Evolutionary conservation across 2,329 filamentous ascomycete species (phyloP).

Genomic region (Trichoderma pleuroti): DNA sequence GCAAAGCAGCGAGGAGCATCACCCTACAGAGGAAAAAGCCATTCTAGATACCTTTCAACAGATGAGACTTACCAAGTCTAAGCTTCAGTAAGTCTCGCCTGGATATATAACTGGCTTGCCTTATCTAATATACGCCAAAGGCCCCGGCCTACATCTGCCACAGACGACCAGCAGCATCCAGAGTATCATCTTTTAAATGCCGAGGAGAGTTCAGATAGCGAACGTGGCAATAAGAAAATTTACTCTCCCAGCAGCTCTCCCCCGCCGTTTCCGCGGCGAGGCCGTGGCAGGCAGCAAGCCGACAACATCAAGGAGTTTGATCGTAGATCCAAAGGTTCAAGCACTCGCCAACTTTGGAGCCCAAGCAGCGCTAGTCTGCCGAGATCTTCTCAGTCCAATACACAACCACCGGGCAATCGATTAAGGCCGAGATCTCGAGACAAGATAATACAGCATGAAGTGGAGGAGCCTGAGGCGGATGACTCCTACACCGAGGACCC

Average conservation of each 20-base stretch:
- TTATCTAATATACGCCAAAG: background rate
- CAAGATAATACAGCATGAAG: background rate
- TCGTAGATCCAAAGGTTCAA: background rate
- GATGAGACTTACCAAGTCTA: slow-evolving; percentile 8
- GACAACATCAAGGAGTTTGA: background rate
- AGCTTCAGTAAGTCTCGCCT: slow-evolving; percentile 4
- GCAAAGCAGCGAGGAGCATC: slow-evolving; percentile 19
- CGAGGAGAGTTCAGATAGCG: slow-evolving; percentile 18
- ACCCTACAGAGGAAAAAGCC: slow-evolving; percentile 25
- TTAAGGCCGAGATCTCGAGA: too few relatives aligned
- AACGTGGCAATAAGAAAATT: background rate
- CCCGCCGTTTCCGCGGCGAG: too few relatives aligned
- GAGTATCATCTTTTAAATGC: background rate
- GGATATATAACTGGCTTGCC: background rate
- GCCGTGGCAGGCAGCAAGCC: background rate
- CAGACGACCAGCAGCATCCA: background rate
- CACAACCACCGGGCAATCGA: too few relatives aligned
- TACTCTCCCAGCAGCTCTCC: background rate
- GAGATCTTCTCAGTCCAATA: too few relatives aligned
- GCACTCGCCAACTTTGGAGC: background rate
- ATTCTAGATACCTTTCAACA: slow-evolving; percentile 27
- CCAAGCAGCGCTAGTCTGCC: too few relatives aligned
- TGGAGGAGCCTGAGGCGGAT: background rate
- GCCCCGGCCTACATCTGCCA: background rate
- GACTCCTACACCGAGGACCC: background rate